Evolutionary conservation across 108 stramenopile species (phyloP).

Genomic region (Fragilaria crotonensis): DNA sequence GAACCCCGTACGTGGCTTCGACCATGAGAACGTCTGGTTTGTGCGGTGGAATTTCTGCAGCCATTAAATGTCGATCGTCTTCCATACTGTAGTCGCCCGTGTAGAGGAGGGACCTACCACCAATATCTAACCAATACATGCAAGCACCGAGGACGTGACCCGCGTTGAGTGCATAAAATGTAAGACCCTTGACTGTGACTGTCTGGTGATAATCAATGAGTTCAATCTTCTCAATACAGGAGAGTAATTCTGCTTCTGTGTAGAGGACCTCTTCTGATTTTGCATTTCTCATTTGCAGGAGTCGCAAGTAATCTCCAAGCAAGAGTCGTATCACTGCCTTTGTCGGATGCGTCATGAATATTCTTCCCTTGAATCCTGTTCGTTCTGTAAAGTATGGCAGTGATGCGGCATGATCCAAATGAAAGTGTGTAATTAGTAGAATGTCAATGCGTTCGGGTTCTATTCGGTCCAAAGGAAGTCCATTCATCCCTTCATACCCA

Average conservation of each 20-base stretch:
- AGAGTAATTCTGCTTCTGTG: constrained; percentile 86
- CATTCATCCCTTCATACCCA: constrained; percentile 91
- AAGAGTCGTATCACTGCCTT: constrained; percentile 92
- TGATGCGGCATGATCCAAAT: constrained; percentile 96
- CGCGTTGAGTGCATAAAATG: constrained; percentile 94
- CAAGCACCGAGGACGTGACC: constrained; percentile 99
- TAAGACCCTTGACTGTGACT: constrained; percentile 79
- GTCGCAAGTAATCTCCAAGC: constrained; percentile 87
- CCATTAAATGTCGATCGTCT: constrained; percentile 96
- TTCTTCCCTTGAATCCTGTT: constrained; percentile 89
- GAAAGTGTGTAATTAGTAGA: constrained; percentile 92
- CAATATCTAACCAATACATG: constrained; percentile 96
- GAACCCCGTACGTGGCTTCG: constrained; percentile 95
- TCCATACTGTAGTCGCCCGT: constrained; percentile 99
- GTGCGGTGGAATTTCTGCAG: constrained; percentile 87
- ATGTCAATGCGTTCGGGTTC: constrained; percentile 87
- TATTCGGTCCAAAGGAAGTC: constrained; percentile 83
- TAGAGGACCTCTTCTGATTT: constrained; percentile 78
- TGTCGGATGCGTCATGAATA: constrained; percentile 98
- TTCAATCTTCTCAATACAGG: constrained; percentile 93
- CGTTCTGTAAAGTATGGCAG: constrained; percentile 98
- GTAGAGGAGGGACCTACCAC: constrained; percentile 89
- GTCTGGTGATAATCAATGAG: constrained; percentile 94
- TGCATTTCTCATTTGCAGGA: constrained; percentile 70
- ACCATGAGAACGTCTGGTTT: constrained; percentile 94